Conservation (phyloP, 2,329 filamentous ascomycete genomes). For the Aspergillus pseudoviridinutans region DNA sequence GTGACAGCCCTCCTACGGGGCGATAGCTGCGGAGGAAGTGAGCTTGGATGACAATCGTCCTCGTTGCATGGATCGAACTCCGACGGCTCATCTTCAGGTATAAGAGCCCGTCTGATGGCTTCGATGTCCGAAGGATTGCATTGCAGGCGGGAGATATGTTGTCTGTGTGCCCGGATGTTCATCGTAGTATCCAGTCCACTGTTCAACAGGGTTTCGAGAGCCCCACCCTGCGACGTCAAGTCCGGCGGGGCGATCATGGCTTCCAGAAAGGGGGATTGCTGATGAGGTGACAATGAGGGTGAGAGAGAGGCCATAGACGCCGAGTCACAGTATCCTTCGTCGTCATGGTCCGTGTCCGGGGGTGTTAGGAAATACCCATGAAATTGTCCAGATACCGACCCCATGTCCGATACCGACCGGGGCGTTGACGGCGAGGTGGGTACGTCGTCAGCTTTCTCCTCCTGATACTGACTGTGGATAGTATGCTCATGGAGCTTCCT, state of each 20-base stretch:
- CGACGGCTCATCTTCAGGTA: slow-evolving; percentile 23
- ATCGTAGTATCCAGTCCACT: slow-evolving; percentile 14
- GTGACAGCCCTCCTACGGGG: slow-evolving; percentile 28
- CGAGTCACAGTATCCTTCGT: slow-evolving; percentile 45
- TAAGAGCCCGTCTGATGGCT: slow-evolving; percentile 33
- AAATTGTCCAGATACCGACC: slow-evolving; percentile 5
- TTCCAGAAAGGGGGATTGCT: slow-evolving; percentile 24
- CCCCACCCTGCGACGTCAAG: slow-evolving; percentile 10
- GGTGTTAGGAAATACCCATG: slow-evolving; percentile 33
- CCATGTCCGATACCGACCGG: background rate
- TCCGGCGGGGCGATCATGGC: slow-evolving; percentile 29
- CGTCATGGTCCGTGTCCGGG: slow-evolving; percentile 37
- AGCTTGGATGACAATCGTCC: slow-evolving; percentile 38
- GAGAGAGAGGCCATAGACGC: slow-evolving; percentile 61
- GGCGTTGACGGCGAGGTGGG: background rate
- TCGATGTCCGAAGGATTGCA: slow-evolving; percentile 35
- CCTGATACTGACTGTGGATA: slow-evolving; percentile 23
- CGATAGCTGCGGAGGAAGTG: slow-evolving; percentile 31
- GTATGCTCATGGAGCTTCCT: slow-evolving; percentile 40
- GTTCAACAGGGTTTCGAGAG: background rate
- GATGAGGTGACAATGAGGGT: slow-evolving; percentile 37
- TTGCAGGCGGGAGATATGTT: slow-evolving; percentile 39
- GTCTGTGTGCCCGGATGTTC: slow-evolving; percentile 33
- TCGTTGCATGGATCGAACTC: slow-evolving; percentile 13
- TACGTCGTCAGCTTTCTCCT: slow-evolving; percentile 12